Conservation (phyloP, 495 filamentous ascomycete species). For the Penicillium bialowiezense region DNA sequence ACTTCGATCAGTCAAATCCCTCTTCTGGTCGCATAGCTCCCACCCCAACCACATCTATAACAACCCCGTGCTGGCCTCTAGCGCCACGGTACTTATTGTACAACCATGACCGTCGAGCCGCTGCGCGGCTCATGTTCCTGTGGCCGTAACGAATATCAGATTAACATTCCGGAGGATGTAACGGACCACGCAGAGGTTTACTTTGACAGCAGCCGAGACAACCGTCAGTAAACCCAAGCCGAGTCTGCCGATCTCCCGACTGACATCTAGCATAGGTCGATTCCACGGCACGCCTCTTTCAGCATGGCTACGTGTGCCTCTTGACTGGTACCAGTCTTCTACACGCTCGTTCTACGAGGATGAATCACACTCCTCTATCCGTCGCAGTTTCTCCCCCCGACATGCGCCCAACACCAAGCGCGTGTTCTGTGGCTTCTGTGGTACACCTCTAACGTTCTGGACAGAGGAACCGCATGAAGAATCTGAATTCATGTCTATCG, state of each 20-base stretch:
- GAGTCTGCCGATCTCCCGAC: conserved; percentile 5
- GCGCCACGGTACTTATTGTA: conserved; percentile 1
- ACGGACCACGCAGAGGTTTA: conserved; percentile 60
- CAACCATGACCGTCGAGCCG: conserved; percentile 36
- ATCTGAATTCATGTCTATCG: conserved; percentile 70
- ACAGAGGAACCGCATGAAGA: conserved; percentile 65
- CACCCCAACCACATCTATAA: background rate
- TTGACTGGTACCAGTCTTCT: conserved; percentile 68
- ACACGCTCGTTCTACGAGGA: conserved; percentile 73
- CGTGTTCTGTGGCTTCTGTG: conserved; percentile 89
- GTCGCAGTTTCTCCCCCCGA: conserved; percentile 63
- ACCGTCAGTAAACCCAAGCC: conserved; percentile 51
- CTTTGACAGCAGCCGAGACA: conserved; percentile 62
- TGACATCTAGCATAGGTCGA: conserved; percentile 47
- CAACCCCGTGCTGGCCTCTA: background rate
- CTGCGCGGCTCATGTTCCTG: conserved; percentile 79
- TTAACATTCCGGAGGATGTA: conserved; percentile 60
- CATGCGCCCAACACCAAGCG: conserved; percentile 59
- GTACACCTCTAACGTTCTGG: conserved; percentile 78
- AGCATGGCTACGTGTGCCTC: conserved; percentile 76
- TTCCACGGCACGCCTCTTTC: conserved; percentile 67
- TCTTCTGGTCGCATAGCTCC: background rate
- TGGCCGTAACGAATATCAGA: conserved; percentile 77
- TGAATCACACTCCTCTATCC: conserved; percentile 71
- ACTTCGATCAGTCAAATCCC: background rate